A percentile compares a stretch with the other conserved stretches of the same genome.
phyloP scores from a whole-genome alignment of 2,329 filamentous ascomycete genomes.

The Cercospora berteroae region DNA sequence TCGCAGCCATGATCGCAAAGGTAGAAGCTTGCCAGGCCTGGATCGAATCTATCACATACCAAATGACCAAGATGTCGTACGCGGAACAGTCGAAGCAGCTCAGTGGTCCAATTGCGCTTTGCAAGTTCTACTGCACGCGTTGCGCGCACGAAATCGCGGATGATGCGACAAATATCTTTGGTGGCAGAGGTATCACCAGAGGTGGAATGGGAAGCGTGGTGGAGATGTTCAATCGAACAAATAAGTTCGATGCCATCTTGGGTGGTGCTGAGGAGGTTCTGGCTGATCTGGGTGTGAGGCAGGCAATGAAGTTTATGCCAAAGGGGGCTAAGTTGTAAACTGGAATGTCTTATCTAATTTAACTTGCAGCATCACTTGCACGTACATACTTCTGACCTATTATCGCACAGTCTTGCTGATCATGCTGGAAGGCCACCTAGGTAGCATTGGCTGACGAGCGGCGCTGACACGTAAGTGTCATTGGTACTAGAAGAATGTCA shows the following conservation, averaged over 20 bases:
- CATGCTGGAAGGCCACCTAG: not conserved
- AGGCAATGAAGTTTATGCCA: constrained; percentile 81
- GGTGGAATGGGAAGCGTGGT: constrained; percentile 78
- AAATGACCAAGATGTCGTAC: constrained; percentile 85
- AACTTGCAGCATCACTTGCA: not conserved
- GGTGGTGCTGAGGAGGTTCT: constrained; percentile 83
- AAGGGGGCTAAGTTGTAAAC: constrained; percentile 25
- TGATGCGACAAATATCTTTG: constrained; percentile 81
- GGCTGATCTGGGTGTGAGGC: constrained; percentile 75
- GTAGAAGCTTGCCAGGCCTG: constrained; percentile 81
- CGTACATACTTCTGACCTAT: not conserved
- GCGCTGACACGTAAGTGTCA: not conserved
- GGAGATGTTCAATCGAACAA: constrained; percentile 80
- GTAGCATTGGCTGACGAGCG: not conserved
- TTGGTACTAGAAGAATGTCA: not conserved
- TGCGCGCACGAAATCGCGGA: constrained; percentile 81
- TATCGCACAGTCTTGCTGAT: not conserved
- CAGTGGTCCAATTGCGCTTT: constrained; percentile 75
- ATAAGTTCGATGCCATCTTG: constrained; percentile 67
- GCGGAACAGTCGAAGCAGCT: constrained; percentile 70
- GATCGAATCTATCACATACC: constrained; percentile 80
- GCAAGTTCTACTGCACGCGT: constrained; percentile 76
- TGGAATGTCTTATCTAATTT: not conserved
- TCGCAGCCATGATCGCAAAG: constrained; percentile 83
- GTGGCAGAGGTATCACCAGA: constrained; percentile 76